Base-by-base conservation (phyloP, 106 monocot species). In the Triglochin maritima region DNA sequence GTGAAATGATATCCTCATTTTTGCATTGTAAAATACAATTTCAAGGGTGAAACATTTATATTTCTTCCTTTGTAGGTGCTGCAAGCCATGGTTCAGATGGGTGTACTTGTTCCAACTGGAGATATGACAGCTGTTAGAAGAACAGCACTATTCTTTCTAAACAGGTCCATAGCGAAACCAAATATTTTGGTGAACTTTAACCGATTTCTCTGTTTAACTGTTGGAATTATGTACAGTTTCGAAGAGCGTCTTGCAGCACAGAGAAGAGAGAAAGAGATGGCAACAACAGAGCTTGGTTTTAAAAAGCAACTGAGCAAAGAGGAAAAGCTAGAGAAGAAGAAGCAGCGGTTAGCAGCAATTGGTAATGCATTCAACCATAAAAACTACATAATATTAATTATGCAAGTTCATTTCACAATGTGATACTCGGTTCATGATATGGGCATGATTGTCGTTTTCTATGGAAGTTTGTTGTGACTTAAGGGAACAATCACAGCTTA, bases 91-190 rank as follows among this genome's bases (percentile, higher is more conserved):
- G 72, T 98, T 82, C 91, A 98, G 72, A 98, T 98, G 96, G 96
- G 96, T 68, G 96, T 98, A 52, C 92, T 98, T 72, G 96, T 98
- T 74, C 96, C 96, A 9, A 98, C 92, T 47, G 96, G 96, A 8
- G 96, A 98, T 68, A 88, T 91, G 96, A 98, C 96, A 66, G 91
- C 96, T 81, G 91, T 98, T 69, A 88, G 96, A 76, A 77, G 96
- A 73, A 98, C 96, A 49, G 92, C 96, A 56, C 71, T 76, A 60
- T 98, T 92, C 72, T 98, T 98, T 72, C 84, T 98, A 12, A 84
- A 92, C 57, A 98, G 82, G 96, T 57, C 29, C 29, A 29, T 29
- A 29, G 29, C 0, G 29, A 29, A 29, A 29, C 29, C 29, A 29
- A 29, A 29, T 29, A 29, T 29, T 29, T 29, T 29, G 29, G 29